Conservation (phyloP, 768 basidiomycete species). For the Tricholoma flavovirens region DNA sequence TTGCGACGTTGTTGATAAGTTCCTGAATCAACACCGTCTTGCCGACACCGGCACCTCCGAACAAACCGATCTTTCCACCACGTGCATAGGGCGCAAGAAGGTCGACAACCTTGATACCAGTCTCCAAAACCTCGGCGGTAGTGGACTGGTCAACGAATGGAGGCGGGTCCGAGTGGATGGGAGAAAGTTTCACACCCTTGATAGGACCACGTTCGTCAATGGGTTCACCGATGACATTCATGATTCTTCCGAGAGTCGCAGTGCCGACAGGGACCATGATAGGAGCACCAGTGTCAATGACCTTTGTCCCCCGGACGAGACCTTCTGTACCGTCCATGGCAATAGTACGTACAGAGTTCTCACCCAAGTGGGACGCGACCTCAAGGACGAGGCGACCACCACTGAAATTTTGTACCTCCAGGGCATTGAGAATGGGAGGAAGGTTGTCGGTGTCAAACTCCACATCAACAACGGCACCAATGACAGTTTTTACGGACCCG, state of each 20-base stretch:
- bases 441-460: constrained; percentile 95
- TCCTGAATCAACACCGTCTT: constrained; percentile 99
- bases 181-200: constrained; percentile 84
- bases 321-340: constrained; percentile 99
- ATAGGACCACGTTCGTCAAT: constrained; percentile 99
- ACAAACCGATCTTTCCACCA: constrained; percentile 99
- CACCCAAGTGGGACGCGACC: constrained; percentile 97
- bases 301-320: constrained; percentile 98
- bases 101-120: constrained; percentile 99
- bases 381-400: constrained; percentile 98
- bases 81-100: constrained; percentile 99
- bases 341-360: constrained; percentile 99
- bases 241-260: constrained; percentile 95
- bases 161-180: constrained; percentile 98
- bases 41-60: constrained; percentile 99
- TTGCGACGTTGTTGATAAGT: constrained; percentile 99
- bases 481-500: constrained; percentile 95
- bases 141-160: constrained; percentile 98
- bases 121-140: constrained; percentile 97
- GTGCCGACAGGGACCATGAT: constrained; percentile 96
- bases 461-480: constrained; percentile 99
- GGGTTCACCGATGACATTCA: constrained; percentile 99
- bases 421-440: constrained; percentile 97
- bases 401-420: constrained; percentile 92
- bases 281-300: constrained; percentile 93